phyloP scores from a whole-genome alignment of 352 stramenopile genomes.

The Pythium rhizo-oryzae region DNA sequence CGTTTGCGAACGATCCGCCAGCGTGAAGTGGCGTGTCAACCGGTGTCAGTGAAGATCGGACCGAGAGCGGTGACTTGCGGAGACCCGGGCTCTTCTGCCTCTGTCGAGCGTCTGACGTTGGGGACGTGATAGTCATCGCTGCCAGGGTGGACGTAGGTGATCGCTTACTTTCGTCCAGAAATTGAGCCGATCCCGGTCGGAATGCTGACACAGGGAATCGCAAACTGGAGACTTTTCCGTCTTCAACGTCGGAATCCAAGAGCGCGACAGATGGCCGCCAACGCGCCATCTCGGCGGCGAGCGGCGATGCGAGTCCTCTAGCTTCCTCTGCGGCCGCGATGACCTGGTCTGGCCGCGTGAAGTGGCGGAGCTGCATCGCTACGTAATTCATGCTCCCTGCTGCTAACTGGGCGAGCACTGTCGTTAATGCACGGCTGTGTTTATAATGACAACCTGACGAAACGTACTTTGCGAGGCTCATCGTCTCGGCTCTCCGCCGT shows the following conservation, averaged over 20 bases:
- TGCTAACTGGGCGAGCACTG: slow-evolving; percentile 12
- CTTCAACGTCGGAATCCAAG: background rate
- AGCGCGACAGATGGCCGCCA: background rate
- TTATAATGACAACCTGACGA: background rate
- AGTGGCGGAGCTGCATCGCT: slow-evolving; percentile 40
- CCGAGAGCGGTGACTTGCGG: background rate
- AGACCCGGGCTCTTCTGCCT: background rate
- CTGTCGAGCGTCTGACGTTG: background rate
- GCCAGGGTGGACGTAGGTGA: slow-evolving; percentile 1
- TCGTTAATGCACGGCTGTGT: background rate
- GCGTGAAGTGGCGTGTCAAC: background rate
- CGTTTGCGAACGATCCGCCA: background rate
- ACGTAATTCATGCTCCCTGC: slow-evolving; percentile 55
- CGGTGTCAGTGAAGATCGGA: background rate
- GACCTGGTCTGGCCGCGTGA: slow-evolving; percentile 47
- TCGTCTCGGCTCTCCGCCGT: slow-evolving; percentile 30
- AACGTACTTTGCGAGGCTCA: slow-evolving; percentile 37
- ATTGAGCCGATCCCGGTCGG: background rate
- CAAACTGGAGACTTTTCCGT: slow-evolving; percentile 1
- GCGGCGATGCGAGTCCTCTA: background rate
- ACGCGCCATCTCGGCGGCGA: background rate
- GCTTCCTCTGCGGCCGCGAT: slow-evolving; percentile 25
- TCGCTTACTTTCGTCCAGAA: background rate
- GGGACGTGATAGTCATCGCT: slow-evolving; percentile 3
- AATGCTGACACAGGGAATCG: background rate